Evolutionary conservation across 805 yeast species (phyloP), one percentile per base, ranked within the genome.

Genomic region (Cyberlindnera mrakii): DNA sequence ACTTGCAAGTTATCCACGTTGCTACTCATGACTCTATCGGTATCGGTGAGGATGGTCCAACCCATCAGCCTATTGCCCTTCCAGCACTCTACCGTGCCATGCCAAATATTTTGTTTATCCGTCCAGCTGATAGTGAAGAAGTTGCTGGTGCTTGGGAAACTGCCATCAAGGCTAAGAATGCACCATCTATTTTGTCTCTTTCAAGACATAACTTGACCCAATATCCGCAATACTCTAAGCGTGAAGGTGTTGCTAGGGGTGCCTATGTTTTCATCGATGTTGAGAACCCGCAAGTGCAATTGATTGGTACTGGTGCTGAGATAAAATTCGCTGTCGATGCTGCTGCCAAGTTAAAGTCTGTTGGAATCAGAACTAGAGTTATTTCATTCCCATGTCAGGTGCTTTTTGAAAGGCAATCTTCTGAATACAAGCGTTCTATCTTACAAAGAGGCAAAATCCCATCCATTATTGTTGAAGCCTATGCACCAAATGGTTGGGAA

Each of bases 301-400:
- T 91, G 50, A 85, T 84, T 48, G 75, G 96, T 37, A 85, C 97
- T 40, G 99, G 99, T 69, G 89, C 98, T 43, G 99, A 91, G 76
- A 71, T 91, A 51, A 70, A 79, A 44, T 65, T 90, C 52, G 74
- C 87, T 45, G 83, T 88, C 51, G 95, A 82, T 29, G 88, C 95
- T 50, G 82, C 88, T 57, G 81, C 85, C 75, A 63, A 70, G 44
- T 78, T 91, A 58, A 63, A 64, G 36, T 76, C 70, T 43, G 62
- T 71, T 50, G 95, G 95, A 52, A 57, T 79, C 64, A 77, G 79
- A 65, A 86, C 88, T 41, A 72, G 82, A 55, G 84, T 91, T 52
- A 96, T 91, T 42, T 90, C 97, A 18, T 58, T 93, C 55, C 97
- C 98, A 62, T 96, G 88, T 72, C 85, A 86, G 80, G 71, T 67